These are phyloP conservation scores for Trichoderma oligosporum DNA, from an alignment of 2,329 filamentous ascomycete species.

Conservation along the genomic window DNA sequence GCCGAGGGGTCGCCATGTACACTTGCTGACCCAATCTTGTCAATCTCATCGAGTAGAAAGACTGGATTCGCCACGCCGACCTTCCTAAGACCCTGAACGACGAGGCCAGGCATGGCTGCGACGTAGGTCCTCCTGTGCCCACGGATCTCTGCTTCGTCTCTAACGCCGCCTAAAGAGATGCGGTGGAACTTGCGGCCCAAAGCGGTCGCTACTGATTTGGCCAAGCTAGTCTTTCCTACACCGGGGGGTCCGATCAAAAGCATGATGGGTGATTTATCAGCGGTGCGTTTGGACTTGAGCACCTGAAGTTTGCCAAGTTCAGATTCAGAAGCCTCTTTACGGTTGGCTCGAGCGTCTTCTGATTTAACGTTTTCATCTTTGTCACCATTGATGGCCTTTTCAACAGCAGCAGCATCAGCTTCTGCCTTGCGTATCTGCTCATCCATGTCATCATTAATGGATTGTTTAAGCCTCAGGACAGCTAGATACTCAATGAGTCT, in stretches of 20 bases:
- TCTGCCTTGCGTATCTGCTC: conserved; percentile 68
- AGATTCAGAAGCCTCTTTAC: conserved; percentile 30
- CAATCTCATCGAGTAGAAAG: conserved; percentile 93
- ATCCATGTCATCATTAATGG: conserved; percentile 78
- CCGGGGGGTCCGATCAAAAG: conserved; percentile 90
- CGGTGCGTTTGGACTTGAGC: conserved; percentile 76
- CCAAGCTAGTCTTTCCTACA: conserved; percentile 92
- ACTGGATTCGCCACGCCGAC: conserved; percentile 94
- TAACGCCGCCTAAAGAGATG: conserved; percentile 90
- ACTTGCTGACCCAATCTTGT: conserved; percentile 89
- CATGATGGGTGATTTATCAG: conserved; percentile 94
- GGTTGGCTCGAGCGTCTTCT: conserved; percentile 2
- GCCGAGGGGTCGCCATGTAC: conserved; percentile 94
- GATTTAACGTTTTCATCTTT: conserved; percentile 24
- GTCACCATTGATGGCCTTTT: conserved; percentile 35
- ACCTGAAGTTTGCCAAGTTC: conserved; percentile 64
- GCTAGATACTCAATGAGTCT: conserved; percentile 90
- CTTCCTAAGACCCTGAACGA: conserved; percentile 92
- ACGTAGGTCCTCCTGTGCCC: conserved; percentile 95
- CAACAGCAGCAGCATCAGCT: conserved; percentile 58
- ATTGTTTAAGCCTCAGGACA: conserved; percentile 91
- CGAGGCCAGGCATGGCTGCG: conserved; percentile 95
- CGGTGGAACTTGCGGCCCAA: conserved; percentile 94
- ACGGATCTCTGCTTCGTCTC: conserved; percentile 94
- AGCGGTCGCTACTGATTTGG: conserved; percentile 86